Evolutionary conservation across 2,329 filamentous ascomycete genomes (phyloP).

Genomic region (Fusarium humuli): DNA sequence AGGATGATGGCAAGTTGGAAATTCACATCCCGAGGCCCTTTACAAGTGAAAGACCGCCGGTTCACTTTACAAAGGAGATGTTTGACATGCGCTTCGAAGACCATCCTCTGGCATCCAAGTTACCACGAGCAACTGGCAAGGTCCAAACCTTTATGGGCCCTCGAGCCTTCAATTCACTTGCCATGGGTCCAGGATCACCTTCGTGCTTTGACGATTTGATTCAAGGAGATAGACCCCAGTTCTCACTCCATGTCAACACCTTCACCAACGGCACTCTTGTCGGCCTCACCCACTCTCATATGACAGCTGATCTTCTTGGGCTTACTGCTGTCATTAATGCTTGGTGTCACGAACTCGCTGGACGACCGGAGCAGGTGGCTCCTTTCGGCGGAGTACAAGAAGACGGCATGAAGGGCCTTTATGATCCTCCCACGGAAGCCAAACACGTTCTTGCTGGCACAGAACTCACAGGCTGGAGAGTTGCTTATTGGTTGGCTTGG

Average conservation of each 20-base stretch:
- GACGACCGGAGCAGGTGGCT: not conserved
- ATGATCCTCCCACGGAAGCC: not conserved
- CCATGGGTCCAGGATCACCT: conserved; percentile 7
- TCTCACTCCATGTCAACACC: conserved; percentile 21
- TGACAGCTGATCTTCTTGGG: conserved; percentile 22
- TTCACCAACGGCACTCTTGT: conserved; percentile 28
- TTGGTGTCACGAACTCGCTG: conserved; percentile 16
- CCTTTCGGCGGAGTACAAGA: not conserved
- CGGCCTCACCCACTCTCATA: conserved; percentile 14
- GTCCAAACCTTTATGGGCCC: conserved; percentile 8
- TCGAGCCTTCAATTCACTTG: conserved; percentile 18
- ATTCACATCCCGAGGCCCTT: conserved; percentile 12
- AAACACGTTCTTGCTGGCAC: conserved; percentile 14
- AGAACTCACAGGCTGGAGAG: conserved; percentile 17
- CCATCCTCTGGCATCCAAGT: conserved; percentile 11
- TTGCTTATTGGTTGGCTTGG: not conserved
- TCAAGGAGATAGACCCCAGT: conserved; percentile 13
- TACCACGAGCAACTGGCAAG: conserved; percentile 3
- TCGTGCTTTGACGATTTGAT: conserved; percentile 19
- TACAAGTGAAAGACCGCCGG: not conserved
- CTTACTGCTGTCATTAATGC: conserved; percentile 19
- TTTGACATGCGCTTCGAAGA: not conserved
- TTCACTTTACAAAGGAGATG: conserved; percentile 10
- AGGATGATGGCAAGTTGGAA: conserved; percentile 14
- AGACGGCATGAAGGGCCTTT: not conserved